Base-by-base conservation (phyloP, 306 rosid species). In the Rosa multiflora region DNA sequence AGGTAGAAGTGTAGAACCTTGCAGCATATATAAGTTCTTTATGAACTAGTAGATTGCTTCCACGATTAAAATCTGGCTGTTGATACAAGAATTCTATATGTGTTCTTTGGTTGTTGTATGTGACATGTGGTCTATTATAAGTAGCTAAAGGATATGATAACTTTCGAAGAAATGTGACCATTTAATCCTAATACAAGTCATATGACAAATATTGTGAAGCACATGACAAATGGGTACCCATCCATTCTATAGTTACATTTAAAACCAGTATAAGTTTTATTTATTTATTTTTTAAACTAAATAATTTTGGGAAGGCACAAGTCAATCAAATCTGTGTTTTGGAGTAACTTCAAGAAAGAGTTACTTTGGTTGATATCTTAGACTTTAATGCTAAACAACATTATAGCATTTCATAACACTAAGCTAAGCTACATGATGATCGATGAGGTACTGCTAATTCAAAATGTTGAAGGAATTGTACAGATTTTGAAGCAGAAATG, bases 381-480 rank as follows among this genome's bases (percentile, higher is more conserved):
- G 58, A 74, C 83, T 53, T 80, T 0, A 80, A 73, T 51, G 56
- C 71, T 73, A 67, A 51, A 80, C 74, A 73, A 73, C 26, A 12
- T 79, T 72, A 21, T 51, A 1, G 56, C 26, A 51, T 61, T 55
- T 55, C 62, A 55, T 55, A 55, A 59, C 66, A 59, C 35, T 59
- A 59, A 59, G 66, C 66, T 59, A 59, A 59, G 66, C 37, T 59
- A 59, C 35, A 23, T 59, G 37, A 59, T 23, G 37, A 59, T 23
- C 10, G 35, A 59, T 63, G 43, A 32, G 69, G 69, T 32, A 59
- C 66, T 59, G 66, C 21, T 37, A 10, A 59, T 59, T 23, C 66
- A 59, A 4, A 56, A 56, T 23, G 37, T 23, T n/a, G 64, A 58
- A 52, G 10, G 20, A 18, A 53, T 5, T 52, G 58, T 15, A 53